A percentile compares a stretch with the other conserved stretches of the same genome.
Evolutionary conservation across 192 early-diverging fungal genomes (phyloP).

Genomic region (Linnemannia hyalina): DNA sequence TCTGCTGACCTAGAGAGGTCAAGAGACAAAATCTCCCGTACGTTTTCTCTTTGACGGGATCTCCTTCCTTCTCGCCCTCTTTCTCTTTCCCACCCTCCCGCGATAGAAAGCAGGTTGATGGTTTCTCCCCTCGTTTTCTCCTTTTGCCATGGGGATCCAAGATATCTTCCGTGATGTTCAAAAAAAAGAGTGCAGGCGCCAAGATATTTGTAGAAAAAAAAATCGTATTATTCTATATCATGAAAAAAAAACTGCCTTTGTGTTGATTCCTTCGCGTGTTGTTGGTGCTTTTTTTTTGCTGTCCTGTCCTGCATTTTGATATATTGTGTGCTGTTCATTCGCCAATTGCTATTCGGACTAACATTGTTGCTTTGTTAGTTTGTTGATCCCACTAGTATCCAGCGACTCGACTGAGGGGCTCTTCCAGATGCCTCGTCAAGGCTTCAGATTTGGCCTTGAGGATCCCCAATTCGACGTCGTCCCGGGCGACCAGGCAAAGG

Average conservation of each 20-base stretch:
- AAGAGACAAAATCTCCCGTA: neutral
- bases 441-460: constrained; percentile 69
- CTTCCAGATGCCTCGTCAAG: constrained; percentile 62
- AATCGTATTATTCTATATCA: neutral
- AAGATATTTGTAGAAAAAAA: neutral
- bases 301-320: neutral
- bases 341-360: constrained; percentile 3
- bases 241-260: neutral
- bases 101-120: too few species aligned
- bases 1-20: constrained; percentile 22
- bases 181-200: too few species aligned
- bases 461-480: constrained; percentile 63
- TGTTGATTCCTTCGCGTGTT: neutral
- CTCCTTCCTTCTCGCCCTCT: too few species aligned
- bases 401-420: constrained; percentile 57
- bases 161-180: too few species aligned
- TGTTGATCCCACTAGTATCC: constrained; percentile 33
- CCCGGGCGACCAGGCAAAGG: constrained; percentile 65
- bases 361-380: neutral
- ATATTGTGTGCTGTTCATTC: neutral
- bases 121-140: too few species aligned
- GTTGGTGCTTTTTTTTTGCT: neutral
- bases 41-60: neutral
- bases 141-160: too few species aligned
- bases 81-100: too few species aligned